These are phyloP conservation scores for Ophiostoma perfectum DNA, from an alignment of 2,329 filamentous ascomycete species.

Conservation along the genomic window DNA sequence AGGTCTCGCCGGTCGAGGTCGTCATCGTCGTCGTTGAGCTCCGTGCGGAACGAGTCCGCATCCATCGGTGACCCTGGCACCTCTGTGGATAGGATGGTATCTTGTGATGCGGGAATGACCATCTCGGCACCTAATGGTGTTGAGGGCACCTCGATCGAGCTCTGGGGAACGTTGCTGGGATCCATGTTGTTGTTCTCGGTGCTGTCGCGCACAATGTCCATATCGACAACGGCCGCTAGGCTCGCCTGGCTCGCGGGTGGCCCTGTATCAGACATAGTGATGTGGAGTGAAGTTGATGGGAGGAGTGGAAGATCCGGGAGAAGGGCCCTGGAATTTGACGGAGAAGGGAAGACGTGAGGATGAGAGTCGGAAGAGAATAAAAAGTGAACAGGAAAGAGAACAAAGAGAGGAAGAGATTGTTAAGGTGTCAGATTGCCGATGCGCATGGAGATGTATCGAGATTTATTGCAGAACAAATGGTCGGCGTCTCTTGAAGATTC, in stretches of 20 bases:
- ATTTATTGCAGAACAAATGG: not conserved
- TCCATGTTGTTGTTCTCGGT: slow-evolving; percentile 12
- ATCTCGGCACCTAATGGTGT: slow-evolving; percentile 33
- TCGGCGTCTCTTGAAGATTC: not conserved
- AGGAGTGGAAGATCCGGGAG: not conserved
- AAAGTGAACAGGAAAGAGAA: not conserved
- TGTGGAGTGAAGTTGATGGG: slow-evolving; percentile 3
- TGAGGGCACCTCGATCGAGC: slow-evolving; percentile 33
- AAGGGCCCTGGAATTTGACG: not conserved
- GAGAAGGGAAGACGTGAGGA: not conserved
- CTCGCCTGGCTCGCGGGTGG: slow-evolving; percentile 33
- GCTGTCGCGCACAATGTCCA: slow-evolving; percentile 13
- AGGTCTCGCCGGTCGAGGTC: slow-evolving; percentile 41
- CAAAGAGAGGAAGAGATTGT: slow-evolving; percentile 4
- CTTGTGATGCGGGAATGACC: slow-evolving; percentile 41
- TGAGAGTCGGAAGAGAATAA: not conserved
- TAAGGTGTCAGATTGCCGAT: not conserved
- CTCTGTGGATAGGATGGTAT: slow-evolving; percentile 55
- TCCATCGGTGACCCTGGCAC: slow-evolving; percentile 50
- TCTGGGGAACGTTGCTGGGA: slow-evolving; percentile 20
- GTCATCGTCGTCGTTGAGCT: slow-evolving; percentile 45
- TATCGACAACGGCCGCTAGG: slow-evolving; percentile 19
- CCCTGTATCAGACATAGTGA: slow-evolving; percentile 33
- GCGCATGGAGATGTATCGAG: not conserved
- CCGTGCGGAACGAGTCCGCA: slow-evolving; percentile 46